Conservation (phyloP, 2,329 filamentous ascomycete species). For the Fusarium chaquense region DNA sequence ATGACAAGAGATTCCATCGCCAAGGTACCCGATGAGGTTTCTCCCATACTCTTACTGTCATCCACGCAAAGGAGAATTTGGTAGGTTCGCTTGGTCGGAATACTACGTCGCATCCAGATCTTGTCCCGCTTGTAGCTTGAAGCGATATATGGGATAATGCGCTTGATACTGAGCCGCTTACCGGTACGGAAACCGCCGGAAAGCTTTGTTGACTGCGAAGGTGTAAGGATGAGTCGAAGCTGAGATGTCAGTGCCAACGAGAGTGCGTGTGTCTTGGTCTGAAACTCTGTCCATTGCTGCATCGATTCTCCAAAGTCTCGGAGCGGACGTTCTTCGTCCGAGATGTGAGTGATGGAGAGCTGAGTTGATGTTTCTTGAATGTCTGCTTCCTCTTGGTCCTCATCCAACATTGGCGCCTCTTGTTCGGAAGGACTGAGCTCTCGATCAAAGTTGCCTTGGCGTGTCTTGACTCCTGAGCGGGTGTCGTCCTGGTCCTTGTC, state of each 20-base stretch:
- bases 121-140: constrained; percentile 99
- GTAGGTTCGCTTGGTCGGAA: constrained; percentile 93
- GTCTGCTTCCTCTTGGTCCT: constrained; percentile 62
- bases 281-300: constrained; percentile 86
- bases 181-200: constrained; percentile 97
- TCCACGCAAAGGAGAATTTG: constrained; percentile 98
- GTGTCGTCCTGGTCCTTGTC: constrained; percentile 65
- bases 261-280: constrained; percentile 84
- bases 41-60: constrained; percentile 94
- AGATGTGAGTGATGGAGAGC: constrained; percentile 80
- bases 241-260: constrained; percentile 93
- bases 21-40: constrained; percentile 78
- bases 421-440: constrained; percentile 60
- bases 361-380: constrained; percentile 69
- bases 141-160: constrained; percentile 99
- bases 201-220: constrained; percentile 94
- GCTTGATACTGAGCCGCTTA: constrained; percentile 98
- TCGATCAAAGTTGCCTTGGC: constrained; percentile 68
- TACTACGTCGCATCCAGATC: constrained; percentile 97
- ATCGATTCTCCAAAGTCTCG: constrained; percentile 69
- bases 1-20: constrained; percentile 96
- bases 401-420: constrained; percentile 59
- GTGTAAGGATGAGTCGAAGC: constrained; percentile 92
- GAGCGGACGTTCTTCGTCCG: constrained; percentile 57
- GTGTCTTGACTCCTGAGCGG: constrained; percentile 70